A percentile compares a stretch with the other conserved stretches of the same genome.
These are phyloP conservation scores for Rhodotorula sp. DNA, from an alignment of 1,284 basidiomycete species.

Conservation along the genomic window DNA sequence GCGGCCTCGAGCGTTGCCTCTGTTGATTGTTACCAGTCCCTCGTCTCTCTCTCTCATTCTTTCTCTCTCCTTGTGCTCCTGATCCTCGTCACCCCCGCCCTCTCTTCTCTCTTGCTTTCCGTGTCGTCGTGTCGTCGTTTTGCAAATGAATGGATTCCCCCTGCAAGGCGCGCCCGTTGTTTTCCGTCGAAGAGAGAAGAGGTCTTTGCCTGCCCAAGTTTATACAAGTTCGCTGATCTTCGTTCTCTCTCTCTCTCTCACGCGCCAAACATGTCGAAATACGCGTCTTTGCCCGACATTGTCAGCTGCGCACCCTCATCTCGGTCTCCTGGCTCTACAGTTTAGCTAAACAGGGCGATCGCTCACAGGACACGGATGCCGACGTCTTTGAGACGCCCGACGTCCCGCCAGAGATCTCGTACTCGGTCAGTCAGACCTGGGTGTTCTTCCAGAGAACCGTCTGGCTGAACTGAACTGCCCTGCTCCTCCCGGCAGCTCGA, in stretches of 20 bases:
- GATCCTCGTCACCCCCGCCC: not conserved
- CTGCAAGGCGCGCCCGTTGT: too few relatives aligned
- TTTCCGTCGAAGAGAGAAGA: too few relatives aligned
- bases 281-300: slow-evolving; percentile 84
- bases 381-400: slow-evolving; percentile 93
- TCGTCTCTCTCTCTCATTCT: not conserved
- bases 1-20: not conserved
- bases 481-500: slow-evolving; percentile 32
- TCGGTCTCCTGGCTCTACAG: not conserved
- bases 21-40: not conserved
- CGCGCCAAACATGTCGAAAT: slow-evolving; percentile 59
- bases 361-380: slow-evolving; percentile 73
- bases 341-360: too few relatives aligned
- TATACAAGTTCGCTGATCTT: too few relatives aligned
- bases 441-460: too few relatives aligned
- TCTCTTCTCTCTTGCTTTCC: not conserved
- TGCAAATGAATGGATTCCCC: too few relatives aligned
- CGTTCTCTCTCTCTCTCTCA: rapidly evolving
- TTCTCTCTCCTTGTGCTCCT: not conserved
- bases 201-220: too few relatives aligned
- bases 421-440: slow-evolving; percentile 9
- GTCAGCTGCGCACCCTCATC: slow-evolving; percentile 55
- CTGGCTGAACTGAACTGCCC: not conserved
- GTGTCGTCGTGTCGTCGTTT: not conserved
- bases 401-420: slow-evolving; percentile 48